Conservation (phyloP, 1,284 basidiomycete species). For the Ustilago trichophora region DNA sequence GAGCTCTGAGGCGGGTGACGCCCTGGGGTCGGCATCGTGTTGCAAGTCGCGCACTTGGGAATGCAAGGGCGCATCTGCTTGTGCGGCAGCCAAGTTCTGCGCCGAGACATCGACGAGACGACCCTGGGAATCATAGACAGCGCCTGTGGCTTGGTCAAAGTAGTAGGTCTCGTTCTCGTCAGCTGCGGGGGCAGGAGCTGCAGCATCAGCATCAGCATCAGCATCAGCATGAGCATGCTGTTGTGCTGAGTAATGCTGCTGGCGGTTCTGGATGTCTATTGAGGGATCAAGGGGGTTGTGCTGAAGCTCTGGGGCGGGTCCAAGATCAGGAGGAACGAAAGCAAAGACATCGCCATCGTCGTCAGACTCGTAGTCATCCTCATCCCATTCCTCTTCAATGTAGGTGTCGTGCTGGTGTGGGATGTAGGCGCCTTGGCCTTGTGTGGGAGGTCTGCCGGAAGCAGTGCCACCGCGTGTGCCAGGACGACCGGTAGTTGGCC, state of each 20-base stretch:
- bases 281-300: conserved; percentile 46
- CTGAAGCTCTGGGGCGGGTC: conserved; percentile 42
- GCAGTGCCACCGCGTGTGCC: conserved; percentile 36
- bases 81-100: conserved; percentile 8
- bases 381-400: conserved; percentile 49
- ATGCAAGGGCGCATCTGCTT: conserved; percentile 1
- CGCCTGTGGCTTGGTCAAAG: conserved; percentile 59
- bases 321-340: conserved; percentile 57
- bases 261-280: conserved; percentile 43
- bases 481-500: conserved; percentile 41
- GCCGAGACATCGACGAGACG: conserved; percentile 52
- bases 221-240: conserved; percentile 1
- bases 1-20: conserved; percentile 20
- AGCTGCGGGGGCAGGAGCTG: too few species aligned
- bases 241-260: background rate
- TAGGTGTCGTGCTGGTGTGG: conserved; percentile 11
- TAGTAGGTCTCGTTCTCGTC: conserved; percentile 54
- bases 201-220: too few species aligned
- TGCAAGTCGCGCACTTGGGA: conserved; percentile 5
- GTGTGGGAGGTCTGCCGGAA: conserved; percentile 23
- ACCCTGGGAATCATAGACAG: conserved; percentile 58
- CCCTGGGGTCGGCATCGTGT: background rate
- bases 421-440: conserved; percentile 19
- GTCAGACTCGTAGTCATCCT: conserved; percentile 59
- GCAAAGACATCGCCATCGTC: conserved; percentile 65